These are phyloP conservation scores for Exophiala spinifera DNA, from an alignment of 2,329 filamentous ascomycete genomes.

Conservation along the genomic window DNA sequence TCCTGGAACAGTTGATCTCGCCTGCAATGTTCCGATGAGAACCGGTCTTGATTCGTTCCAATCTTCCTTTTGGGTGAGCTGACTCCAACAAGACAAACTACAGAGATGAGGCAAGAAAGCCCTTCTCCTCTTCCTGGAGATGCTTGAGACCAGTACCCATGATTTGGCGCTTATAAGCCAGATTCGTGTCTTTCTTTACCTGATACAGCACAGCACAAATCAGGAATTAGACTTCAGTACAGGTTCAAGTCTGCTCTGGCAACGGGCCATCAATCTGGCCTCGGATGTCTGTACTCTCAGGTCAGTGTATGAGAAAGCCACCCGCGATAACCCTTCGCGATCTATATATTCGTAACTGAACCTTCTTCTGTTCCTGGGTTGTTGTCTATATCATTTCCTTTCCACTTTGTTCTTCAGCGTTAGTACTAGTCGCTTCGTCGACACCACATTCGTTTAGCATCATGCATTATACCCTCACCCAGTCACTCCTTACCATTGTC, in stretches of 20 bases:
- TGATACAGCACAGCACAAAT: not conserved
- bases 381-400: not conserved
- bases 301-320: too few relatives aligned
- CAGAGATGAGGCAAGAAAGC: not conserved
- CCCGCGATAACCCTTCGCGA: not conserved
- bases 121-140: not conserved
- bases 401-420: not conserved
- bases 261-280: not conserved
- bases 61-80: too few relatives aligned
- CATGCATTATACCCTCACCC: slow-evolving; percentile 7
- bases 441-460: slow-evolving; percentile 11
- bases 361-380: not conserved
- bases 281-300: not conserved
- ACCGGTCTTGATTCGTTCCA: too few relatives aligned
- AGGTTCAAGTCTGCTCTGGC: not conserved
- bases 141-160: not conserved
- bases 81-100: too few relatives aligned
- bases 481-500: slow-evolving; percentile 13
- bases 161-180: not conserved
- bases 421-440: not conserved
- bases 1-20: not conserved
- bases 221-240: not conserved
- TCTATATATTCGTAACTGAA: not conserved
- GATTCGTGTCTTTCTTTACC: not conserved
- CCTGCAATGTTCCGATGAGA: too few relatives aligned